Base-by-base conservation (phyloP, 2,329 filamentous ascomycete genomes). In the Colletotrichum euphorbiae region DNA sequence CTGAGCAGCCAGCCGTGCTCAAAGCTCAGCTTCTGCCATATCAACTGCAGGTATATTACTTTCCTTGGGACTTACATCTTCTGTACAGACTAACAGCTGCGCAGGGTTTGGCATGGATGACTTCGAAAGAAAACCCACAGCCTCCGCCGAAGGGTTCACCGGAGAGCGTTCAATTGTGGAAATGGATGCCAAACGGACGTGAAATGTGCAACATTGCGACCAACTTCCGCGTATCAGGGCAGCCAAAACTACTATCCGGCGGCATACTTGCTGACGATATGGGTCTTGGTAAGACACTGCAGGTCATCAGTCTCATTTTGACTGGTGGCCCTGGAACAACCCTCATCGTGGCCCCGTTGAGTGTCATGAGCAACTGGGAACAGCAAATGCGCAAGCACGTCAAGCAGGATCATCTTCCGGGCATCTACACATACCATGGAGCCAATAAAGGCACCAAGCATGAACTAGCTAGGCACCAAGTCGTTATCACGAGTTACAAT, bases 211-310 rank as follows among this genome's bases (percentile, higher is more conserved):
- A 92, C 77, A 84, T 93, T 71, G 92, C 90, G 67, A 95, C 89
- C 0, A 90, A 90, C 59, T 94, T 90, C 75, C 85, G 88, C 9
- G 89, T 85, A 8, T 77, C 76, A 0, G 77, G 77, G 3, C 78
- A 84, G 1, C 93, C 93, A 0, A 77, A 81, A 1, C 83, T 97
- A 21, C 88, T 92, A 6, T 92, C 89, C 56, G 94, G 94, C 17
- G 94, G 94, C 36, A 94, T 97, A 56, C 84, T 97, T 8, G 93
- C 93, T 2, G 94, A 97, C 76, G 94, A 97, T 74, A 97, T 97
- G 94, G 94, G 94, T 3, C 80, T 97, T 5, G 94, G 94, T 24
- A 97, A 97, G 81, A 97, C 94, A 0, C 84, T 97, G 8, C 92
- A 97, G 76, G 86, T 94, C 54, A 95, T 97, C 72, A 92, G 92